A percentile compares a stretch with the other conserved stretches of the same genome.
These are phyloP conservation scores for Candida wancherniae DNA, from an alignment of 805 yeast genomes.

Conservation along the genomic window DNA sequence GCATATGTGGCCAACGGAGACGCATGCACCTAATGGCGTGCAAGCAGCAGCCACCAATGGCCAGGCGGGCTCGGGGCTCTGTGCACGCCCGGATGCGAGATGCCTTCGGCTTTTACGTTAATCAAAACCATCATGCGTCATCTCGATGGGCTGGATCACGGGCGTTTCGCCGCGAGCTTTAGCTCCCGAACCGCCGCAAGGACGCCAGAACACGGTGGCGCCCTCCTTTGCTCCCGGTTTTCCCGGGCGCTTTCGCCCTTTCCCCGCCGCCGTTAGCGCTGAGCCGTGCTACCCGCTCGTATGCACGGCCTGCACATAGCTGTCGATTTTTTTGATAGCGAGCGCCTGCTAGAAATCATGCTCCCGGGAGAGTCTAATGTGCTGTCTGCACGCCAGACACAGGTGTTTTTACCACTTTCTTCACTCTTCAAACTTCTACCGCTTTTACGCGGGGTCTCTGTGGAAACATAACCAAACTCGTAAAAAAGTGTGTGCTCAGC, in stretches of 20 bases:
- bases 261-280: background rate
- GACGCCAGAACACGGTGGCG: too few relatives aligned
- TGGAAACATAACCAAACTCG: too few relatives aligned
- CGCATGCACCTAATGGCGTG: constrained; percentile 1
- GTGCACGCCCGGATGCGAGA: background rate
- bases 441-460: too few relatives aligned
- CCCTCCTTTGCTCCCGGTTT: background rate
- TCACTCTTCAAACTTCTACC: too few relatives aligned
- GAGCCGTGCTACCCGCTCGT: background rate
- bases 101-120: background rate
- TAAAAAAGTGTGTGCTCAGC: too few relatives aligned
- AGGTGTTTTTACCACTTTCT: too few relatives aligned
- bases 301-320: background rate
- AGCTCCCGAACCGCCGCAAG: too few relatives aligned
- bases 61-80: background rate
- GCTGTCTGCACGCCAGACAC: too few relatives aligned
- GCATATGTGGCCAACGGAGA: constrained; percentile 1
- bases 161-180: too few relatives aligned
- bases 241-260: background rate
- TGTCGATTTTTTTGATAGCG: constrained; percentile 5
- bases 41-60: background rate
- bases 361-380: too few relatives aligned
- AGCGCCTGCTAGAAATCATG: too few relatives aligned
- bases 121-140: constrained; percentile 1
- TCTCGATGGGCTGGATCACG: too few relatives aligned